phyloP scores from a whole-genome alignment of 768 basidiomycete genomes.

The Kwoniella botswanensis region DNA sequence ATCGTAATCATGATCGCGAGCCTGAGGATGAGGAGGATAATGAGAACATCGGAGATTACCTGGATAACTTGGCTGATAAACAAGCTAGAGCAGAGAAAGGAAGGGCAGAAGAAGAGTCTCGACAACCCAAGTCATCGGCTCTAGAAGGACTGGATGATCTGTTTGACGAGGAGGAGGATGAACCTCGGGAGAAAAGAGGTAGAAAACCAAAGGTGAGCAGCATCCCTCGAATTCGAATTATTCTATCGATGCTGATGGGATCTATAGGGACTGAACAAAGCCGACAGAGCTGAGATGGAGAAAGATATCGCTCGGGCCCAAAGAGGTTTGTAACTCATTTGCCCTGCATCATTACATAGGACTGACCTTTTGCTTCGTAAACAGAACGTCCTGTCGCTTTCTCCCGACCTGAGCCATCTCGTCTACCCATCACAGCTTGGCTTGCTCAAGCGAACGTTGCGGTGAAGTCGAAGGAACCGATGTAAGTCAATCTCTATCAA shows the following conservation, averaged over 20 bases:
- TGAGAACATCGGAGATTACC: constrained; percentile 8
- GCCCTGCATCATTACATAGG: background rate
- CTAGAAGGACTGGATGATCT: constrained; percentile 19
- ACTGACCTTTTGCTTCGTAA: background rate
- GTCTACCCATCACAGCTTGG: constrained; percentile 28
- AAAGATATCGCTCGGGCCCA: constrained; percentile 37
- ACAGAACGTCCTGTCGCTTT: constrained; percentile 26
- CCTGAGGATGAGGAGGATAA: constrained; percentile 8
- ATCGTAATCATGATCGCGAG: background rate
- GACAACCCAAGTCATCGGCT: constrained; percentile 15
- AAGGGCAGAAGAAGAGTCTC: background rate
- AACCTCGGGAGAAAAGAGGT: constrained; percentile 17
- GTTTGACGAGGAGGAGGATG: constrained; percentile 30
- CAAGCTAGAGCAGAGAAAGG: constrained; percentile 10
- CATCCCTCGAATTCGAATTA: background rate
- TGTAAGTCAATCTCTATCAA: background rate
- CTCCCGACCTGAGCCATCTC: constrained; percentile 21
- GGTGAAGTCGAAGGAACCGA: constrained; percentile 1
- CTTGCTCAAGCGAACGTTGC: constrained; percentile 14
- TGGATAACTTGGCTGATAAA: constrained; percentile 1
- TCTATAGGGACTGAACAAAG: constrained; percentile 39
- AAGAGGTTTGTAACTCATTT: constrained; percentile 24
- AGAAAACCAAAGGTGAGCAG: constrained; percentile 4
- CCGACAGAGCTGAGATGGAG: constrained; percentile 28
- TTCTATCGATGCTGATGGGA: background rate